Base-by-base conservation (phyloP, 345 rosid species). In the Aquilaria sinensis region DNA sequence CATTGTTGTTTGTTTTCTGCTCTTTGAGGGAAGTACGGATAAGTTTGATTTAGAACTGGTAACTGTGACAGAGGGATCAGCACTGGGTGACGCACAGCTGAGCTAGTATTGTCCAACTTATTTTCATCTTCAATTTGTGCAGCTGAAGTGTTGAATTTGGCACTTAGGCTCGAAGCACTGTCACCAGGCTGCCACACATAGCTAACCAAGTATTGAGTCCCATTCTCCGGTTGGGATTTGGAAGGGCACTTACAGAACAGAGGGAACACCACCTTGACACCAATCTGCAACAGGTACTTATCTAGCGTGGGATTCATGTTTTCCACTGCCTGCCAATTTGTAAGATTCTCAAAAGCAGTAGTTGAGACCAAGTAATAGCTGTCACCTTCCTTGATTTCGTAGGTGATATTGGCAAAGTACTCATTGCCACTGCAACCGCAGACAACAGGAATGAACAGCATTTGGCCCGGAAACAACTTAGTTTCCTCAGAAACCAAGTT, bases 181-280 rank as follows among this genome's bases (percentile, higher is more conserved):
- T 83, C 89, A 31, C 51, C 66, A 41, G 73, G 77, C 55, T 76
- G 85, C 87, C 87, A 81, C 2, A 81, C 83, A 50, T 81, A 83
- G 51, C 84, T 81, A 55, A 83, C 75, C 12, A 80, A 70, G 68
- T 60, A 56, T 2, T 62, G 48, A 52, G 31, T 75, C 49, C 81
- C 85, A 37, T 67, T 67, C 61, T 69, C 62, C 48, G 15, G 14
- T 4, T 71, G 73, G 9, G 64, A 47, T 53, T 57, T 66, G 0
- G 83, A 78, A 64, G 87, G 89, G 74, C 89, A 83, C 73, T 78
- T 80, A 51, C 93, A 86, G 62, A 78, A 68, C 77, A 83, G 62
- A 63, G 87, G 89, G 65, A 83, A 70, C 2, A 66, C 60, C 53
- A 75, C 87, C 34, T 65, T 47, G 58, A 63, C 82, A 51, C 84